A percentile compares a stretch with the other conserved stretches of the same genome.
Evolutionary conservation across 2,329 filamentous ascomycete species (phyloP).

Genomic region (Aureobasidium sp.): DNA sequence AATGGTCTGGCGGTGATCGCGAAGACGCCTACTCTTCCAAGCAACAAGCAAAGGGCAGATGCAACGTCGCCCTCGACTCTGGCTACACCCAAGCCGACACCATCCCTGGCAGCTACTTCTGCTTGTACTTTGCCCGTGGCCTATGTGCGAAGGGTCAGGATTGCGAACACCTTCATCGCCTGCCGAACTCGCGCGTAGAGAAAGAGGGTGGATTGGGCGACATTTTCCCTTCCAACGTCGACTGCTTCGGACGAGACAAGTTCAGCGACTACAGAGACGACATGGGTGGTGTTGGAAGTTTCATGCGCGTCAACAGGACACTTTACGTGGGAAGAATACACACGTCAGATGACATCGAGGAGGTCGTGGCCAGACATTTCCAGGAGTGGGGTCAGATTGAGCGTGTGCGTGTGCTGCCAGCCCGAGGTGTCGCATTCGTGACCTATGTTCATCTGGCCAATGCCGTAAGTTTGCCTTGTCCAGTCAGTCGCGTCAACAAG

Average conservation of each 20-base stretch:
- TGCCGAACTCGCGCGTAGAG: slow-evolving; percentile 53
- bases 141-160: slow-evolving; percentile 79
- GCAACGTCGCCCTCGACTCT: slow-evolving; percentile 67
- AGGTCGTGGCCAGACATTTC: slow-evolving; percentile 90
- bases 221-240: slow-evolving; percentile 85
- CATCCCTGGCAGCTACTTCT: slow-evolving; percentile 69
- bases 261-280: slow-evolving; percentile 90
- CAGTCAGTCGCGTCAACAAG: not conserved
- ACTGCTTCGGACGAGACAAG: slow-evolving; percentile 92
- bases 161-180: slow-evolving; percentile 86
- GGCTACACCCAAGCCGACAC: slow-evolving; percentile 46
- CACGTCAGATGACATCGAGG: slow-evolving; percentile 93
- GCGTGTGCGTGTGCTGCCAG: slow-evolving; percentile 76
- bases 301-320: slow-evolving; percentile 88
- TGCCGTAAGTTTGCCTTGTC: not conserved
- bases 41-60: slow-evolving; percentile 73
- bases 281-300: slow-evolving; percentile 90
- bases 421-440: slow-evolving; percentile 85
- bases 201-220: slow-evolving; percentile 58
- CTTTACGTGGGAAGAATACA: slow-evolving; percentile 91
- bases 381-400: slow-evolving; percentile 95
- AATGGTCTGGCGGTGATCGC: slow-evolving; percentile 91
- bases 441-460: slow-evolving; percentile 80
- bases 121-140: slow-evolving; percentile 82
- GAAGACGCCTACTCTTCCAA: slow-evolving; percentile 87